Conservation (phyloP, 345 rosid species). For the Raphanus raphanistrum region DNA sequence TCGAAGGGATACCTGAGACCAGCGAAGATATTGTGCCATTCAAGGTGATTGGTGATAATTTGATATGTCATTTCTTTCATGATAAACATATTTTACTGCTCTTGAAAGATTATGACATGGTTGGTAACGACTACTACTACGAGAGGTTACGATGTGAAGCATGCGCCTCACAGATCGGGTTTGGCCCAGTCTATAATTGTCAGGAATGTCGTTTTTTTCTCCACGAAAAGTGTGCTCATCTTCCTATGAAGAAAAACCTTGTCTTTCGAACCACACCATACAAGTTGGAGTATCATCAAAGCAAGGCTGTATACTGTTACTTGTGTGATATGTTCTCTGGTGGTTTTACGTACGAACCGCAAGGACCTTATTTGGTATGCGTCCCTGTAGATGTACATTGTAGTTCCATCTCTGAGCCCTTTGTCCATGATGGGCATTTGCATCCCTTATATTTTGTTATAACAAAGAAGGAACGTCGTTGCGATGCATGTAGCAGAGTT, state of each 20-base stretch:
- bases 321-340: neutral
- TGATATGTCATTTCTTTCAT: conserved; percentile 5
- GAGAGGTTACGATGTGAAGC: neutral
- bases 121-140: neutral
- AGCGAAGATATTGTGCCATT: conserved; percentile 2
- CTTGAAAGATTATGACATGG: neutral
- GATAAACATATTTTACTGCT: conserved; percentile 1
- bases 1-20: neutral
- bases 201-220: neutral
- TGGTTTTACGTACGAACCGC: neutral
- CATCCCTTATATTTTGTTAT: conserved; percentile 4
- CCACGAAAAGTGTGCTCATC: conserved; percentile 13
- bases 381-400: conserved; percentile 7
- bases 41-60: neutral
- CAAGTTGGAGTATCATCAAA: neutral
- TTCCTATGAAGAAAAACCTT: conserved; percentile 3
- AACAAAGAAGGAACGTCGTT: neutral
- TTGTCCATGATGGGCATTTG: neutral
- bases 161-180: neutral
- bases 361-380: neutral
- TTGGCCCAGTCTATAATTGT: neutral
- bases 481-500: neutral
- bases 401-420: conserved; percentile 10
- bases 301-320: neutral
- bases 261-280: neutral